Base-by-base conservation (phyloP, 352 stramenopile genomes). In the Phytophthora macrochlamydospora region DNA sequence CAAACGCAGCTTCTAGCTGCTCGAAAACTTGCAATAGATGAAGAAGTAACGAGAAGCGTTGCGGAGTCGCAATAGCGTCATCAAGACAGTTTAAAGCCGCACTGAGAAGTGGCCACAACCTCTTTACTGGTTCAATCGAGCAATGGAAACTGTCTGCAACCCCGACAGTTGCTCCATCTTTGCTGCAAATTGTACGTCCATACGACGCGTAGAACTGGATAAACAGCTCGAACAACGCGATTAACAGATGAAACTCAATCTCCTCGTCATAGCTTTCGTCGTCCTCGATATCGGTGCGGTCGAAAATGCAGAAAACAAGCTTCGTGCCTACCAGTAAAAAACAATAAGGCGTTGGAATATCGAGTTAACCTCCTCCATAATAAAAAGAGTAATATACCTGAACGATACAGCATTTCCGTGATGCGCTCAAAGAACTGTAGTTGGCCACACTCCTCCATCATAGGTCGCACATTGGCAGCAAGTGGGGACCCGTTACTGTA, bases 211-310 rank as follows among this genome's bases (percentile, higher is more conserved):
- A 90, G 11, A 89, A 74, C 56, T 92, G 79, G 37, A 92, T 63
- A 28, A 89, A 83, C 2, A 89, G 60, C 53, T 89, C 81, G 2
- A 76, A 73, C 9, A 90, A 48, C 11, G 81, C 76, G 33, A 87
- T 82, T 29, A 90, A 62, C 8, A 89, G 59, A 18, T 89, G 77
- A 40, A 88, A 88, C 66, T 90, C 83, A 45, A 89, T 78, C 55
- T 92, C 81, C 67, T 92, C 83, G 32, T 92, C 83, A 59, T 88
- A 90, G 33, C 75, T 83, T 38, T 92, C 83, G 31, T 89, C 83
- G 52, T 91, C 82, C 50, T 91, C 83, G 4, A 89, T 78, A 37
- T 90, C 78, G 0, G 74, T 88, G 30, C 80, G 80, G 33, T 91
- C 83, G 51, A 89, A 90, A 35, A 91, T 86, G 31, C 71, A 85